These are phyloP conservation scores for Avena insularis DNA, from an alignment of 176 grass and related monocot species.

Conservation along the genomic window DNA sequence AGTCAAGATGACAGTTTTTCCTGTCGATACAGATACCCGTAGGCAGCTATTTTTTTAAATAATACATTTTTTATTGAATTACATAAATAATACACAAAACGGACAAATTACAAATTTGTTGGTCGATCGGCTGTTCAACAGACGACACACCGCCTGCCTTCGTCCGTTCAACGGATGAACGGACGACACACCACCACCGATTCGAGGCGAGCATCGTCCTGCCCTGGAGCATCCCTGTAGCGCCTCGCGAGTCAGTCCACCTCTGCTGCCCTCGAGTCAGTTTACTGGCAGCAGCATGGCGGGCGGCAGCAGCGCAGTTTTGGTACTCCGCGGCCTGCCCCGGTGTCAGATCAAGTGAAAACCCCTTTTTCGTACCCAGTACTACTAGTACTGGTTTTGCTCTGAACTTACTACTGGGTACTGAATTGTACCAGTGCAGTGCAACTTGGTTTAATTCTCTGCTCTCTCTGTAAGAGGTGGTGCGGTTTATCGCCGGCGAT, in stretches of 20 bases:
- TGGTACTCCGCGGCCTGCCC: background rate
- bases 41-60: no score
- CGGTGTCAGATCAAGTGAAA: slow-evolving; percentile 22
- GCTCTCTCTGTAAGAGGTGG: no score
- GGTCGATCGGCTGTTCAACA: no score
- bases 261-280: background rate
- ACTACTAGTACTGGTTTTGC: background rate
- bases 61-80: no score
- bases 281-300: background rate
- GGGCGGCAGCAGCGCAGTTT: background rate
- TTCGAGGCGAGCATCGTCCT: background rate
- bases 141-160: no score
- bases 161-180: no score
- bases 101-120: no score
- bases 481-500: no score
- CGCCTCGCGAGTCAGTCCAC: background rate
- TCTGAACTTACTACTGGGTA: background rate
- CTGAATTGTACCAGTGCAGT: background rate
- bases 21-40: no score
- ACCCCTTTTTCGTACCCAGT: background rate
- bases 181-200: background rate
- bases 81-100: no score
- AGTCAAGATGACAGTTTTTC: no score
- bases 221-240: background rate
- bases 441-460: background rate